Evolutionary conservation across 139 green algal genomes (phyloP), one percentile per base, ranked within the genome.

Genomic region (Deuterostichococcus epilithicus): DNA sequence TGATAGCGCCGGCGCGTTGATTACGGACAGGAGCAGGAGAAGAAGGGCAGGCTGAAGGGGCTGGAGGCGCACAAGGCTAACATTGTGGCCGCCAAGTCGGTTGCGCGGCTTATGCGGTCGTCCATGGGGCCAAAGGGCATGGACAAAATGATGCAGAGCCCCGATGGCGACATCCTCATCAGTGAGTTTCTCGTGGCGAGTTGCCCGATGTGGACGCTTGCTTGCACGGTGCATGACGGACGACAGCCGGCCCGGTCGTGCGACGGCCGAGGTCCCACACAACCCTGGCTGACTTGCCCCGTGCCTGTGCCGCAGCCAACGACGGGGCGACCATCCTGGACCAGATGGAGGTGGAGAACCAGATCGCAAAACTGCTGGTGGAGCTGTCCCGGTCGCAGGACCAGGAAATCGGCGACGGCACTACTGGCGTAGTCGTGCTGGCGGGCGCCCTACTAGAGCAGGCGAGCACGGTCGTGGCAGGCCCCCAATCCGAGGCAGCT

Each of bases 131-230:
- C 94, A 28, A 97, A 98, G 80, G 96, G 96, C 73, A 99, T 99
- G 96, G 96, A 99, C 90, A 99, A 99, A 82, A 97, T 99, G 91
- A 87, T 99, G 63, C 96, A 99, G 77, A 94, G 89, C 67, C 83
- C 87, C 1, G 96, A 99, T 76, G 96, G 96, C 10, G 96, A 99
- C 76, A 91, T 99, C 1, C 97, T 93, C 22, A 98, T 99, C 75
- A 99, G 94, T 98, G 74, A 89, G 92, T 88, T 22, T 6, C 52
- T 72, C 34, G 23, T 65, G 45, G 35, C 10, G 18, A 67, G 52
- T n/a, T n/a, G n/a, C n/a, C n/a, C n/a, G n/a, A n/a, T n/a, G n/a
- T n/a, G n/a, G n/a, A n/a, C n/a, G n/a, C n/a, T n/a, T n/a, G n/a
- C n/a, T n/a, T n/a, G n/a, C n/a, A n/a, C n/a, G n/a, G n/a, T n/a